Conservation (phyloP, 495 filamentous ascomycete species). For the Daldinia vernicosa region DNA sequence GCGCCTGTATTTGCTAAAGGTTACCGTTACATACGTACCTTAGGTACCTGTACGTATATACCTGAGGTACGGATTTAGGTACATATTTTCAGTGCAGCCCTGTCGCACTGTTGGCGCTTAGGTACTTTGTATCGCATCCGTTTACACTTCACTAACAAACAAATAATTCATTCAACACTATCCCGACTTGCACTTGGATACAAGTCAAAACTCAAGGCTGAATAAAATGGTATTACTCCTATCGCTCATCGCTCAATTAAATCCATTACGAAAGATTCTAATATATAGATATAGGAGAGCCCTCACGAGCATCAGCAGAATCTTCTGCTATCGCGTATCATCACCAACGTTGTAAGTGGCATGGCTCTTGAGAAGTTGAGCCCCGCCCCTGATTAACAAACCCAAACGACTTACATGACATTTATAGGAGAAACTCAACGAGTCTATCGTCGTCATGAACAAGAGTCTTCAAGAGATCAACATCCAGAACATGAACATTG, state of each 20-base stretch:
- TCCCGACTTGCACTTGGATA: background rate
- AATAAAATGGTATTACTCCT: constrained; percentile 37
- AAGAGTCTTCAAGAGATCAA: constrained; percentile 97
- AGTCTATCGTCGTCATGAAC: constrained; percentile 90
- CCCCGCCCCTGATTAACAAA: constrained; percentile 25
- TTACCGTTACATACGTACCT: too few relatives aligned
- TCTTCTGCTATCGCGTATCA: constrained; percentile 90
- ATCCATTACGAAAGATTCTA: constrained; percentile 4
- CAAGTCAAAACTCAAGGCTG: constrained; percentile 6
- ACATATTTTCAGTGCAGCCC: background rate
- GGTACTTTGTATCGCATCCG: background rate
- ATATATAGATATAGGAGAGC: constrained; percentile 71
- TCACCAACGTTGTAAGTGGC: constrained; percentile 88
- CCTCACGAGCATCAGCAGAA: constrained; percentile 98
- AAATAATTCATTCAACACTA: background rate
- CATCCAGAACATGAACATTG: constrained; percentile 97
- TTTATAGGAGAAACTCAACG: constrained; percentile 93
- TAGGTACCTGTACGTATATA: too few relatives aligned
- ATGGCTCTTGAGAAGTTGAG: background rate
- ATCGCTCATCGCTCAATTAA: background rate
- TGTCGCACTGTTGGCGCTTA: background rate
- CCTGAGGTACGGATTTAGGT: too few relatives aligned
- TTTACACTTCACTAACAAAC: background rate
- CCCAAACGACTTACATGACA: constrained; percentile 6
- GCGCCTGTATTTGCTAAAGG: too few relatives aligned